Base-by-base conservation (phyloP, 768 basidiomycete genomes). In the Psilocybe tampanensis region DNA sequence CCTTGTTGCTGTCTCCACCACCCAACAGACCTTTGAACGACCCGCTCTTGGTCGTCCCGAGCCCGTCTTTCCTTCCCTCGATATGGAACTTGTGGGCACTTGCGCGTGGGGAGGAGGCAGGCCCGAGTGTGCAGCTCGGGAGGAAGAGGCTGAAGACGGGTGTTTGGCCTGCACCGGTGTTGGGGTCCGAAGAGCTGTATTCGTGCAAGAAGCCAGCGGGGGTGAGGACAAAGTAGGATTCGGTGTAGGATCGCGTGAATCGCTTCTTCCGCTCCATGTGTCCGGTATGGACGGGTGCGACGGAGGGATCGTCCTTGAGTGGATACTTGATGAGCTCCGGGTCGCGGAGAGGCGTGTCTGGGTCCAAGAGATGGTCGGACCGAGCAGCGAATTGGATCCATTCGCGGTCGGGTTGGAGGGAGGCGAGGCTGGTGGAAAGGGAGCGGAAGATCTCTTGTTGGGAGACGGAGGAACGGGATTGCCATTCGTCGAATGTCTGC, bases 171-270 rank as follows among this genome's bases (percentile, higher is more conserved):
- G 74, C 75, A 47, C 72, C 65, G 23, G 73, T 62, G 13, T 78
- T 76, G 0, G 91, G 87, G 69, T 97, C 94, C 15, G 88, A 89
- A 8, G 86, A 83, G 8, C 81, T 71, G 72, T 90, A 97, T 68
- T 95, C 94, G 78, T 98, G 97, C 26, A 99, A 79, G 82, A 95
- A 99, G 1, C 97, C 97, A 17, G 97, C 91, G 3, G 97, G 86
- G 0, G 96, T 98, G 56, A 99, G 88, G 53, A 98, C 89, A 70
- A 88, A 99, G 74, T 89, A 98, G 2, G 84, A 80, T 70, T 98
- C 95, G 54, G 83, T 79, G 69, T 94, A 97, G 0, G 86, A 70
- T 52, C 94, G 84, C 39, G 94, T 96, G 78, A 92, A 98, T 3
- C 94, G 85, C 72, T 95, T 95, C 84, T 98, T 98, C 70, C 97